A percentile compares a stretch with the other conserved stretches of the same genome.
These are phyloP conservation scores for Cenococcum geophilum DNA, from an alignment of 495 filamentous ascomycete genomes.

Conservation along the genomic window DNA sequence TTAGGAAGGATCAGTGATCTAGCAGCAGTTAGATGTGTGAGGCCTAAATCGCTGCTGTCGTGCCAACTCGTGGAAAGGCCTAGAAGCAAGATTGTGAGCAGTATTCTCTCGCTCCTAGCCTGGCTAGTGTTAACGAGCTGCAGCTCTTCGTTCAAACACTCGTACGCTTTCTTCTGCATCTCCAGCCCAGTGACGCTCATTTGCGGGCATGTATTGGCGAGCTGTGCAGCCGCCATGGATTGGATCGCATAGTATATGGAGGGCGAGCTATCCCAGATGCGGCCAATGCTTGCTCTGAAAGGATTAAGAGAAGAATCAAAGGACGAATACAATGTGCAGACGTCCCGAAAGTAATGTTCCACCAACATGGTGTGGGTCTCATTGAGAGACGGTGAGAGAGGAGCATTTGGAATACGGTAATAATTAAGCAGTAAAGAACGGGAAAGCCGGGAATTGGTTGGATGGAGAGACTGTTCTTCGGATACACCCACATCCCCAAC, in stretches of 20 bases:
- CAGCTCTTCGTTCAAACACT: slow-evolving; percentile 45
- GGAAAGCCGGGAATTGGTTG: slow-evolving; percentile 4
- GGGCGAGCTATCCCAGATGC: slow-evolving; percentile 51
- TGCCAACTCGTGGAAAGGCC: slow-evolving; percentile 56
- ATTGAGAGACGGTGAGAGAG: slow-evolving; percentile 12
- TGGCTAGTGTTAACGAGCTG: slow-evolving; percentile 26
- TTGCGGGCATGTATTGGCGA: slow-evolving; percentile 52
- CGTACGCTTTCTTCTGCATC: slow-evolving; percentile 49
- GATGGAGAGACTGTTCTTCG: not conserved
- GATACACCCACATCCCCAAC: slow-evolving; percentile 5
- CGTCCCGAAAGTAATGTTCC: slow-evolving; percentile 57
- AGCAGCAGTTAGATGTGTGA: slow-evolving; percentile 24
- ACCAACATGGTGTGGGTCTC: slow-evolving; percentile 44
- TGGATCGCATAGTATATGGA: slow-evolving; percentile 56
- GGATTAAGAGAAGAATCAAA: slow-evolving; percentile 56
- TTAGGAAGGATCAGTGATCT: slow-evolving; percentile 26
- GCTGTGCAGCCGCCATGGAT: slow-evolving; percentile 56
- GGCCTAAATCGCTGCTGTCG: slow-evolving; percentile 48
- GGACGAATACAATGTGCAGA: slow-evolving; percentile 52
- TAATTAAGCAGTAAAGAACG: slow-evolving; percentile 26
- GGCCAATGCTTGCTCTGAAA: slow-evolving; percentile 50
- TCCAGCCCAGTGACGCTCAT: slow-evolving; percentile 47
- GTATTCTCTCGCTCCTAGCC: slow-evolving; percentile 44
- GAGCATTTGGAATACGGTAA: slow-evolving; percentile 21
- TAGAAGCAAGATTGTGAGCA: slow-evolving; percentile 50